Percentiles rank a stretch among this genome's conserved stretches.
Evolutionary conservation across 1,139 yeast species (phyloP).

Genomic region (Candida tetrigidarum): DNA sequence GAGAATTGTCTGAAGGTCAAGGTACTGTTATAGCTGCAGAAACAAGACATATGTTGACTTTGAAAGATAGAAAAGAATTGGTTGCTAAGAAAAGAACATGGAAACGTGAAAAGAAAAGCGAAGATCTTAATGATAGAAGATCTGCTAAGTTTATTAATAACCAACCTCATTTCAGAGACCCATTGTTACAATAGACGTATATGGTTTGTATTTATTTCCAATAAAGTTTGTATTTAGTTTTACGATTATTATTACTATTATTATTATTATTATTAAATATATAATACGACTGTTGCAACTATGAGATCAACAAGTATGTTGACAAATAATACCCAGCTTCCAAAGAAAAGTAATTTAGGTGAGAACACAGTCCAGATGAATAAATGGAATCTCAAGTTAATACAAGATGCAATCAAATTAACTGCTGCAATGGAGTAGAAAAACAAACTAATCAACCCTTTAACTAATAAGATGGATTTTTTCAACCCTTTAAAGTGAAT

Average conservation of each 20-base stretch:
- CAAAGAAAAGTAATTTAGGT: slow-evolving; percentile 83
- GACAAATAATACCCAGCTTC: slow-evolving; percentile 71
- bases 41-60: slow-evolving; percentile 67
- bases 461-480: slow-evolving; percentile 38
- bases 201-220: slow-evolving; percentile 6
- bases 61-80: slow-evolving; percentile 55
- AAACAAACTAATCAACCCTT: slow-evolving; percentile 38
- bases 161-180: slow-evolving; percentile 93
- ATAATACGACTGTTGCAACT: slow-evolving; percentile 20
- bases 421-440: slow-evolving; percentile 67
- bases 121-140: slow-evolving; percentile 74
- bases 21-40: slow-evolving; percentile 95
- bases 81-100: slow-evolving; percentile 76
- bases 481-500: slow-evolving; percentile 27
- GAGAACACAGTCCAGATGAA: slow-evolving; percentile 98
- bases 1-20: slow-evolving; percentile 81
- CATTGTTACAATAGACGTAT: slow-evolving; percentile 73
- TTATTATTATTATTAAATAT: slow-evolving; percentile 11
- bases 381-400: slow-evolving; percentile 75
- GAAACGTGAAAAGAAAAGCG: slow-evolving; percentile 69
- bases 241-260: neutral
- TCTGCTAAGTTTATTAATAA: slow-evolving; percentile 81
- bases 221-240: slow-evolving; percentile 5
- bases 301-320: slow-evolving; percentile 47
- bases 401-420: slow-evolving; percentile 70